phyloP scores from a whole-genome alignment of 441 rosid genomes.

The Daphne laureola region DNA sequence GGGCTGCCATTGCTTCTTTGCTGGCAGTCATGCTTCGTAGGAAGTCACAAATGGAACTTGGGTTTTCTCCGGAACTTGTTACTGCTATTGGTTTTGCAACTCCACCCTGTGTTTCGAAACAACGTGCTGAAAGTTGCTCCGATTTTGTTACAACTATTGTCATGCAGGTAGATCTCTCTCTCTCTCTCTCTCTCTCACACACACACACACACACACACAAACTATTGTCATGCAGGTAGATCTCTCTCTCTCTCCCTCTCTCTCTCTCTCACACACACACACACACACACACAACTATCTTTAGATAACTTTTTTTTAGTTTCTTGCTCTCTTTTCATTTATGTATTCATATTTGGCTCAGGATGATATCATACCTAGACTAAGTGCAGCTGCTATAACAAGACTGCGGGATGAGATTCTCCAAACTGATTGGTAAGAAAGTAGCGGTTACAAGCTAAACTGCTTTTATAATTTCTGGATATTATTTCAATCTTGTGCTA shows the following conservation, averaged over 20 bases:
- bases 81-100: conserved; percentile 82
- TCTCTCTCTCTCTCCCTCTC: background rate
- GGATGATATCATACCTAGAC: conserved; percentile 80
- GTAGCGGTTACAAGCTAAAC: background rate
- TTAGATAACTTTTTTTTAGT: conserved; percentile 5
- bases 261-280: too few species aligned
- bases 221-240: conserved; percentile 80
- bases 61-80: conserved; percentile 57
- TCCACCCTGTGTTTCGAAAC: conserved; percentile 75
- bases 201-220: too few species aligned
- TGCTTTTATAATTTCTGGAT: too few species aligned
- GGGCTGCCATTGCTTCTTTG: conserved; percentile 73
- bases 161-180: conserved; percentile 51
- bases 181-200: background rate
- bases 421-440: conserved; percentile 60
- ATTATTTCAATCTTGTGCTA: too few species aligned
- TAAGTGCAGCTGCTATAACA: conserved; percentile 58
- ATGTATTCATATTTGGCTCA: conserved; percentile 16
- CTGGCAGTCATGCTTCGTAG: conserved; percentile 69
- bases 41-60: conserved; percentile 51
- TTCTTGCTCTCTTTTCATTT: conserved; percentile 2
- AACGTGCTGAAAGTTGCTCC: conserved; percentile 67
- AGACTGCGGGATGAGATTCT: conserved; percentile 70
- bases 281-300: too few species aligned
- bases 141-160: conserved; percentile 67